A percentile compares a stretch with the other conserved stretches of the same genome.
Evolutionary conservation across 2,329 filamentous ascomycete species (phyloP).

Genomic region (Fusarium ambrosium): DNA sequence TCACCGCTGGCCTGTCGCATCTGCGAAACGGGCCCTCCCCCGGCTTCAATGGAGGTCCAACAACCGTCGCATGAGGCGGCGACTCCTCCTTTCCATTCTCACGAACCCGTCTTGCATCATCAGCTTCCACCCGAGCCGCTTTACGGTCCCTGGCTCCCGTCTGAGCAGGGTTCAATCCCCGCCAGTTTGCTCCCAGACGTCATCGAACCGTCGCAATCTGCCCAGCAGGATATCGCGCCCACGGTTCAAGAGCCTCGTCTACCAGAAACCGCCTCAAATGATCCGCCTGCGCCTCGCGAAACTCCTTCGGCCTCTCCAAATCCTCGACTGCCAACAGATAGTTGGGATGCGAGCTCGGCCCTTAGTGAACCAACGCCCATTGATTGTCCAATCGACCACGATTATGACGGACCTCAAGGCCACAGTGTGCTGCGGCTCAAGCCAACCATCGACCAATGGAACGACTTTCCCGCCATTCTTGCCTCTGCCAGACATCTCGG

Average conservation of each 20-base stretch:
- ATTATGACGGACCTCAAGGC: constrained; percentile 50
- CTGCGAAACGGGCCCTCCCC: constrained; percentile 29
- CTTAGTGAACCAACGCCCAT: constrained; percentile 42
- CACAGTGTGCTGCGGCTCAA: constrained; percentile 52
- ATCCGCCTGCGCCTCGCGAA: constrained; percentile 13
- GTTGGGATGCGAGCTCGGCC: constrained; percentile 41
- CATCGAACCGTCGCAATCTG: constrained; percentile 32
- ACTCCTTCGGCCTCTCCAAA: constrained; percentile 8
- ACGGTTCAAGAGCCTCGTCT: constrained; percentile 9
- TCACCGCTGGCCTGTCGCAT: constrained; percentile 34
- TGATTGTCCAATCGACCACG: constrained; percentile 46
- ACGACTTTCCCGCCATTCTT: constrained; percentile 54
- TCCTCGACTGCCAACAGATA: constrained; percentile 10
- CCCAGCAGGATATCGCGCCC: constrained; percentile 17
- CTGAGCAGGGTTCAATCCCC: constrained; percentile 37
- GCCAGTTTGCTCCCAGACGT: constrained; percentile 32
- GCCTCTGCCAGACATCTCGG: constrained; percentile 49
- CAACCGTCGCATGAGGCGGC: constrained; percentile 28
- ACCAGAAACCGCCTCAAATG: background rate
- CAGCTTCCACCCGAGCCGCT: constrained; percentile 16
- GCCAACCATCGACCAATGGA: constrained; percentile 53
- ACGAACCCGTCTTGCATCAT: constrained; percentile 21
- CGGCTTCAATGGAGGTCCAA: constrained; percentile 42
- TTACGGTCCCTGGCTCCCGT: constrained; percentile 17
- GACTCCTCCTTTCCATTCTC: constrained; percentile 20